Base-by-base conservation (phyloP, 2,329 filamentous ascomycete genomes). In the Cordyceps farinosa region DNA sequence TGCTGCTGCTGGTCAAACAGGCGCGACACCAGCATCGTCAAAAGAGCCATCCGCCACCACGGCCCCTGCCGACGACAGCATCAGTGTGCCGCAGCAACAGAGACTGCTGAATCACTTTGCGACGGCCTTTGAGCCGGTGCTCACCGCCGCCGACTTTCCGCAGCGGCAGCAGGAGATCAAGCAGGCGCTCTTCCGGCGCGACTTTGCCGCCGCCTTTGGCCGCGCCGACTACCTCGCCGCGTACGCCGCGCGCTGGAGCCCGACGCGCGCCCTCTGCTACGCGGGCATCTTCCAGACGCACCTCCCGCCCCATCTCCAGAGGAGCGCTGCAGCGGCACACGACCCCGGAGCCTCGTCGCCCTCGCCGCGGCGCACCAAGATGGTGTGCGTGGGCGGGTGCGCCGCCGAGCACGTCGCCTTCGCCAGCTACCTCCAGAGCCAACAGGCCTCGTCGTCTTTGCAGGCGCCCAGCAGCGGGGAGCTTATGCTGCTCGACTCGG, bases 231-330 rank as follows among this genome's bases (percentile, higher is more conserved):
- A 89, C 69, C 82, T 97, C 22, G 86, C 90, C 65, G 90, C 90
- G 10, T 99, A 99, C 78, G 91, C 92, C 9, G 85, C 91, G 61
- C 81, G 95, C 69, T 99, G 94, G 93, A 97, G 92, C 75, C 91
- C 94, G 1, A 90, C 90, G 59, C 83, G 95, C 60, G 90, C 92
- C 0, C 78, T 98, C 59, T 91, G 89, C 66, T 98, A 98, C 76
- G 80, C 86, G n/a, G 72, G 77, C 3, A 76, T 87, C n/a, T 74
- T 89, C 44, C 36, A n/a, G 48, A 9, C 7, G 11, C 5, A 44
- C 13, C 47, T 53, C 22, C 17, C 29, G 38, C 48, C 36, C 7
- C 54, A 47, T 30, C 42, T 57, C 27, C 22, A 50, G 27, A 27
- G 80, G 32, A 65, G 81, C 3, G 68, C 48, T 9, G 38, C 50